Evolutionary conservation across 2,329 filamentous ascomycete genomes (phyloP), one percentile per base, ranked within the genome.

Genomic region (Aspergillus fischeri): DNA sequence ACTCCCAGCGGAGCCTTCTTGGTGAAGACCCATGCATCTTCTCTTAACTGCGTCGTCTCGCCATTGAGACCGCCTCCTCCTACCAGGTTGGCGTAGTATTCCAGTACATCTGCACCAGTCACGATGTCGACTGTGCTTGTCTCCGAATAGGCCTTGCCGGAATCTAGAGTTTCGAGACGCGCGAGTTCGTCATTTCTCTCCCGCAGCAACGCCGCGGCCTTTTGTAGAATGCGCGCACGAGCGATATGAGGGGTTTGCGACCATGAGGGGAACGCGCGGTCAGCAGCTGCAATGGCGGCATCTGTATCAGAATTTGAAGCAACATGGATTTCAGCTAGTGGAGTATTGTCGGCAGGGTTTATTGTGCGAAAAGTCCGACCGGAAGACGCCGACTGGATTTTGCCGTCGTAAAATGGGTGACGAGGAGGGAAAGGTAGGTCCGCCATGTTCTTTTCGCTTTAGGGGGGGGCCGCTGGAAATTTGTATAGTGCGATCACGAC

Each of bases 141-240:
- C 75, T 96, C 91, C 3, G 88, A 88, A 74, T 83, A 93, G 7
- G 91, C 85, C 74, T 95, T 95, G 70, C 92, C 91, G 0, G 91
- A 95, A 73, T 96, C 91, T 67, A 88, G 80, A 1, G 91, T 95
- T 77, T 96, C 91, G 55, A 91, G 79, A 56, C 81, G 82, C 52
- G 91, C 91, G 45, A 96, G 86, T 56, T 86, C 85, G 68, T 95
- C 89, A 73, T 95, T 95, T 62, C 86, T 85, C 62, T 85, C 77
- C 49, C 91, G 88, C 11, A 96, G 81, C 14, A 96, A 75, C 49
- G 83, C 77, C 20, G 89, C 91, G 2, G 91, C 91, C 70, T 84
- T 86, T 29, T 91, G 87, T 9, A 96, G 84, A 64, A 95, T 88
- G 56, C 89, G 86, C 1, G 90, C 86, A 56, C 91, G 89, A 67